Evolutionary conservation across 495 filamentous ascomycete species (phyloP).

Genomic region (Penicillium odoratum): DNA sequence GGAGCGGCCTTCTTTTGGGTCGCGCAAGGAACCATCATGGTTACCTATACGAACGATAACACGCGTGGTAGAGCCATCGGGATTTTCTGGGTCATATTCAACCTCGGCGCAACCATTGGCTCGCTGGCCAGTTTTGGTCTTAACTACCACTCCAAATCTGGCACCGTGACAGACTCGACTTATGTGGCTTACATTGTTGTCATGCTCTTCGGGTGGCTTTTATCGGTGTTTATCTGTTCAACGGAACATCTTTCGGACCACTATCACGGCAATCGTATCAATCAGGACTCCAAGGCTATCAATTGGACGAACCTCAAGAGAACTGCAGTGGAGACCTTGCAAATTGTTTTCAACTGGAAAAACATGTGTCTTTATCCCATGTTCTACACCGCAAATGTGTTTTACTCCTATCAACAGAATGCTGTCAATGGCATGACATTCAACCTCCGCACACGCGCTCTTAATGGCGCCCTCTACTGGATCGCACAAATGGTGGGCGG

Average conservation of each 20-base stretch:
- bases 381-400: slow-evolving; percentile 69
- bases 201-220: slow-evolving; percentile 46
- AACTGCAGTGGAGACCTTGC: slow-evolving; percentile 56
- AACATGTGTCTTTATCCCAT: slow-evolving; percentile 50
- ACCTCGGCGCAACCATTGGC: slow-evolving; percentile 51
- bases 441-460: slow-evolving; percentile 46
- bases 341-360: slow-evolving; percentile 36
- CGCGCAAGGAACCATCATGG: slow-evolving; percentile 57
- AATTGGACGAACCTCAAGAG: slow-evolving; percentile 32
- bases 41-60: slow-evolving; percentile 48
- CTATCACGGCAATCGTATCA: background rate
- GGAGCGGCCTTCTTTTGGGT: slow-evolving; percentile 54
- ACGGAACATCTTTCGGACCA: slow-evolving; percentile 10
- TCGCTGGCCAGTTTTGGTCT: slow-evolving; percentile 50
- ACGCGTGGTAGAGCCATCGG: slow-evolving; percentile 53
- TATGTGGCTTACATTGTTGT: slow-evolving; percentile 43
- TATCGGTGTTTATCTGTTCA: slow-evolving; percentile 55
- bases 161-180: slow-evolving; percentile 47
- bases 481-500: slow-evolving; percentile 56
- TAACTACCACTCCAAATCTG: slow-evolving; percentile 45
- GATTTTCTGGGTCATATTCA: slow-evolving; percentile 57
- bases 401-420: slow-evolving; percentile 73
- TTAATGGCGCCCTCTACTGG: slow-evolving; percentile 55
- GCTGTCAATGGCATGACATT: slow-evolving; percentile 53
- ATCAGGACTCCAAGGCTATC: slow-evolving; percentile 45